A percentile compares a stretch with the other conserved stretches of the same genome.
Evolutionary conservation across 495 filamentous ascomycete genomes (phyloP).

Genomic region (Pseudoneurospora amorphoporcata): DNA sequence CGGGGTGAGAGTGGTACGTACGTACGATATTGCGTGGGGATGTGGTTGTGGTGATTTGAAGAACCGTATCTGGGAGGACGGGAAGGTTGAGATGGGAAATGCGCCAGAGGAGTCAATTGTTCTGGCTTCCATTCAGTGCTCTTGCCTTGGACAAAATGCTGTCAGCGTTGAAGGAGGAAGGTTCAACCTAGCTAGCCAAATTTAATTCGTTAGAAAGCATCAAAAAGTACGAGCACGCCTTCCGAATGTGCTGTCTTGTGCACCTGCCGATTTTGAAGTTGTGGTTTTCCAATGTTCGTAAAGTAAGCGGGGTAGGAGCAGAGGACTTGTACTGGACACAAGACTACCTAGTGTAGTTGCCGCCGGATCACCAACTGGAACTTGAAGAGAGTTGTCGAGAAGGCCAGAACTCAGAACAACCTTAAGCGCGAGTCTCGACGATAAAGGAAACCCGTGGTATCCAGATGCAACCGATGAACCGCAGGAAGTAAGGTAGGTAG

Average conservation of each 20-base stretch:
- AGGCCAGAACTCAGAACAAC: background rate
- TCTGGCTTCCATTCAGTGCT: background rate
- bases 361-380: background rate
- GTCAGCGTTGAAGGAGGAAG: background rate
- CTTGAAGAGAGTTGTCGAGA: background rate
- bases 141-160: background rate
- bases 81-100: too few species aligned
- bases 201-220: background rate
- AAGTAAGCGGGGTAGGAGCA: background rate
- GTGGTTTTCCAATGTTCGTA: background rate
- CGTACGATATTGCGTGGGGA: background rate
- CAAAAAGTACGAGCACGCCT: background rate
- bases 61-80: background rate
- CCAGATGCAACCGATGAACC: background rate
- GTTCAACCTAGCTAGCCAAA: background rate
- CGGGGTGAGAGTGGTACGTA: background rate
- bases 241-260: background rate
- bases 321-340: background rate
- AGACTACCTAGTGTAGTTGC: too few species aligned
- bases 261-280: background rate
- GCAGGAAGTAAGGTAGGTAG: background rate
- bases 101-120: background rate
- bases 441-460: background rate
- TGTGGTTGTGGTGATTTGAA: background rate
- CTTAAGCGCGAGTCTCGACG: background rate